Conservation (phyloP, 2,329 filamentous ascomycete genomes). For the Penicillium sp. region DNA sequence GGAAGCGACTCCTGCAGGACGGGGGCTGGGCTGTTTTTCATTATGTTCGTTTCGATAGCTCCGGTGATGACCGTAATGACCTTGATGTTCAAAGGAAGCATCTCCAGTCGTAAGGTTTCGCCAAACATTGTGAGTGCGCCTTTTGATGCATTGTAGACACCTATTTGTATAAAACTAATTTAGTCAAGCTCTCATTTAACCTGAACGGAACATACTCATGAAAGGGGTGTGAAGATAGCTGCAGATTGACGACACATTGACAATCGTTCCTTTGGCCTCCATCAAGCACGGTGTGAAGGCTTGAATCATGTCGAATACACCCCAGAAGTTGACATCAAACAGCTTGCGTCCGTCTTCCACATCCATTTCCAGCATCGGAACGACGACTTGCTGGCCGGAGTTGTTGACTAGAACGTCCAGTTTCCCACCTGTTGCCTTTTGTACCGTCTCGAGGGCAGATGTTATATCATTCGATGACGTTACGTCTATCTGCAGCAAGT, state of each 20-base stretch:
- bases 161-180: background rate
- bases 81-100: constrained; percentile 30
- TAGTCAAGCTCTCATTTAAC: background rate
- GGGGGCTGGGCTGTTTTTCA: background rate
- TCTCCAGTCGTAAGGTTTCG: constrained; percentile 34
- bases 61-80: constrained; percentile 32
- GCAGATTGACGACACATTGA: constrained; percentile 23
- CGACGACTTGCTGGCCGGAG: constrained; percentile 33
- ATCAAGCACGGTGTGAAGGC: constrained; percentile 30
- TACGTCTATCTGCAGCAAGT: constrained; percentile 33
- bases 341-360: background rate
- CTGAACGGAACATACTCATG: constrained; percentile 16
- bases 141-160: constrained; percentile 36
- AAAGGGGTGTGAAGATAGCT: constrained; percentile 15
- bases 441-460: constrained; percentile 22
- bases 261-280: constrained; percentile 25
- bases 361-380: constrained; percentile 32
- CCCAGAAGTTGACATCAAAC: constrained; percentile 36
- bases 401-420: constrained; percentile 47
- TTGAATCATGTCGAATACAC: constrained; percentile 24
- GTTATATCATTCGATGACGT: constrained; percentile 25
- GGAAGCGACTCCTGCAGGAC: background rate
- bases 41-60: constrained; percentile 17
- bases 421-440: constrained; percentile 28
- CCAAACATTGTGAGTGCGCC: constrained; percentile 28